Evolutionary conservation across 495 filamentous ascomycete genomes (phyloP).

Genomic region (Penicillium roqueforti): DNA sequence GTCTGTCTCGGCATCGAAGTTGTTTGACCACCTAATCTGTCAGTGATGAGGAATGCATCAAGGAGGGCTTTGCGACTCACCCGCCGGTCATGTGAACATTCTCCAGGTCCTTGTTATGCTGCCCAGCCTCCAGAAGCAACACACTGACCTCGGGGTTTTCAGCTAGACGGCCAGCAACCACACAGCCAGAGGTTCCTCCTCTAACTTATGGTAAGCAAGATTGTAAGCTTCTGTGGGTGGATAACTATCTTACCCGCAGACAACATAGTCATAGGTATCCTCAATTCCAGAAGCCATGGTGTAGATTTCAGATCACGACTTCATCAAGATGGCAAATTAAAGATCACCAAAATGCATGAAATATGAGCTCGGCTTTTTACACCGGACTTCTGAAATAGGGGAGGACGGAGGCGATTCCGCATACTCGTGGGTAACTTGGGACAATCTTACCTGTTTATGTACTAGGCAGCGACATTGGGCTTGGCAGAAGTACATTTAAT

Average conservation of each 20-base stretch:
- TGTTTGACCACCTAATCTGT: conserved; percentile 34
- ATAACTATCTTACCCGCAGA: conserved; percentile 30
- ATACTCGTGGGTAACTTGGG: background rate
- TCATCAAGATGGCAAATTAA: background rate
- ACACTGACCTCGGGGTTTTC: conserved; percentile 50
- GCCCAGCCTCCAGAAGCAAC: conserved; percentile 55
- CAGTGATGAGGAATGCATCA: background rate
- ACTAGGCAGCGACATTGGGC: too few relatives aligned
- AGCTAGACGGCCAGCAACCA: conserved; percentile 59
- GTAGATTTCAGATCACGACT: background rate
- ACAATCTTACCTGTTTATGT: background rate
- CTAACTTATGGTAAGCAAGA: conserved; percentile 19
- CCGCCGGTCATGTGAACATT: conserved; percentile 48
- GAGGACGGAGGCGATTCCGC: background rate
- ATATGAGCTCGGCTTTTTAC: background rate
- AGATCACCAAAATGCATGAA: background rate
- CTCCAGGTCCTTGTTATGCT: conserved; percentile 40
- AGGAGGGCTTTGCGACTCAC: conserved; percentile 12
- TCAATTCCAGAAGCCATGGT: conserved; percentile 17
- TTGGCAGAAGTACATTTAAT: too few relatives aligned
- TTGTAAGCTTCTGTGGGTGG: background rate
- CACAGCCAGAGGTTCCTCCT: conserved; percentile 58
- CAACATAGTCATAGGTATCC: conserved; percentile 31
- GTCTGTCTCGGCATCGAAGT: conserved; percentile 51
- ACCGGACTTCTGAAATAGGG: background rate